These are phyloP conservation scores for Podospora pseudocomata DNA, from an alignment of 495 filamentous ascomycete genomes.

Conservation along the genomic window DNA sequence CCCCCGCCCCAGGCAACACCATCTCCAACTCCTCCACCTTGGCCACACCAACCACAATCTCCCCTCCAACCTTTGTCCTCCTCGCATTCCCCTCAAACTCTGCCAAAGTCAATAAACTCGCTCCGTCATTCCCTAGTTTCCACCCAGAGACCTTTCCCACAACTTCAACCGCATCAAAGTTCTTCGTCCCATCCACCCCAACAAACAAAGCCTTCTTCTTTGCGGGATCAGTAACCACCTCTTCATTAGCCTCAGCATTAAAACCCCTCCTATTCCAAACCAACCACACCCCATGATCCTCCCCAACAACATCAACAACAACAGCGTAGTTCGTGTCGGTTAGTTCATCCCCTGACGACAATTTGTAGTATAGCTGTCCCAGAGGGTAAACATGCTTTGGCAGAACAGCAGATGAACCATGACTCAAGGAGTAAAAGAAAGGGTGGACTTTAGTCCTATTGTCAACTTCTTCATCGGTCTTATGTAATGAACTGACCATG, in stretches of 20 bases:
- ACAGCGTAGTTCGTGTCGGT: neutral
- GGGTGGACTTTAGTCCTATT: neutral
- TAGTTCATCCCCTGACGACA: neutral
- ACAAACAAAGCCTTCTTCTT: neutral
- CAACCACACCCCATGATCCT: neutral
- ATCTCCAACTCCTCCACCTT: neutral
- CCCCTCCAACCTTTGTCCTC: neutral
- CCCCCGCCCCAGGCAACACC: neutral
- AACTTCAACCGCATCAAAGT: neutral
- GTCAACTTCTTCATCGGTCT: neutral
- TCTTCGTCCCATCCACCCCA: neutral
- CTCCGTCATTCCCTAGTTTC: neutral
- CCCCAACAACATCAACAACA: neutral
- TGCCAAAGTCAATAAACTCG: neutral
- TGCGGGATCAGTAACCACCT: neutral
- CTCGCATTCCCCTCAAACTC: neutral
- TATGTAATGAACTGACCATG: neutral
- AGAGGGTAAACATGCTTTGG: neutral
- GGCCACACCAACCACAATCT: neutral
- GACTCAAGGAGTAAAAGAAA: neutral
- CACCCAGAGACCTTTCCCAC: neutral
- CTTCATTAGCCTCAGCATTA: neutral
- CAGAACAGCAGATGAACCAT: neutral
- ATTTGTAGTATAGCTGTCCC: neutral
- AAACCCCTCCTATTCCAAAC: neutral